phyloP scores from a whole-genome alignment of 306 rosid genomes.

The Sechiopsis laciniata region DNA sequence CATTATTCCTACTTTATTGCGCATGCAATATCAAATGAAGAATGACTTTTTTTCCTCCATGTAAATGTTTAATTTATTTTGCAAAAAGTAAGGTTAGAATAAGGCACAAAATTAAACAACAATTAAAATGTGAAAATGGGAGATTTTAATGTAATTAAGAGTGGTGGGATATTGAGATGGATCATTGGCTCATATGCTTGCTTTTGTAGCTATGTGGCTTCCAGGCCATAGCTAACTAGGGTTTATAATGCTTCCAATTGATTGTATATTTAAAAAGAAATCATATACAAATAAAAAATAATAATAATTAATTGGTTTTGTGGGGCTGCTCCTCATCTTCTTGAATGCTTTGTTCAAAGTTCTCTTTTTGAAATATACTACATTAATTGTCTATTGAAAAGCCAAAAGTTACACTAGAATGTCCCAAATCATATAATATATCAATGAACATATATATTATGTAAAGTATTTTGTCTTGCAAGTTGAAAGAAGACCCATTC shows the following conservation, averaged over 20 bases:
- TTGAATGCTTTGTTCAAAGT: neutral
- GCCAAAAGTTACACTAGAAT: neutral
- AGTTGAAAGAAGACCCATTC: neutral
- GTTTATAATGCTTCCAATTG: constrained; percentile 22
- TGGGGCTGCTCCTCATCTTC: constrained; percentile 1
- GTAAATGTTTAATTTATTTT: constrained; percentile 3
- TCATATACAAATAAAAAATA: neutral
- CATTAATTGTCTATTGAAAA: neutral
- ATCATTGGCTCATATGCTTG: constrained; percentile 44
- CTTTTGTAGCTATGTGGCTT: constrained; percentile 26
- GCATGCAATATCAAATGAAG: constrained; percentile 21
- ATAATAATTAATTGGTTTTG: neutral
- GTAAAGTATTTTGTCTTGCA: neutral
- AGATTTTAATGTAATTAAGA: constrained; percentile 17
- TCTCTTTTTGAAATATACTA: neutral
- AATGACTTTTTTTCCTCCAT: neutral
- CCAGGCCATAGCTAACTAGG: constrained; percentile 25
- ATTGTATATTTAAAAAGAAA: neutral
- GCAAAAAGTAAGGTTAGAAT: neutral
- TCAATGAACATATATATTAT: neutral
- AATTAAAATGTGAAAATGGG: neutral
- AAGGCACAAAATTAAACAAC: neutral
- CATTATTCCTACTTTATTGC: constrained; percentile 15
- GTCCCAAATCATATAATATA: neutral
- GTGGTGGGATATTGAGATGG: constrained; percentile 37